Percentiles rank a stretch among this genome's conserved stretches.
phyloP scores from a whole-genome alignment of 2,329 filamentous ascomycete species.

The Aspergillus quadrilineatus region DNA sequence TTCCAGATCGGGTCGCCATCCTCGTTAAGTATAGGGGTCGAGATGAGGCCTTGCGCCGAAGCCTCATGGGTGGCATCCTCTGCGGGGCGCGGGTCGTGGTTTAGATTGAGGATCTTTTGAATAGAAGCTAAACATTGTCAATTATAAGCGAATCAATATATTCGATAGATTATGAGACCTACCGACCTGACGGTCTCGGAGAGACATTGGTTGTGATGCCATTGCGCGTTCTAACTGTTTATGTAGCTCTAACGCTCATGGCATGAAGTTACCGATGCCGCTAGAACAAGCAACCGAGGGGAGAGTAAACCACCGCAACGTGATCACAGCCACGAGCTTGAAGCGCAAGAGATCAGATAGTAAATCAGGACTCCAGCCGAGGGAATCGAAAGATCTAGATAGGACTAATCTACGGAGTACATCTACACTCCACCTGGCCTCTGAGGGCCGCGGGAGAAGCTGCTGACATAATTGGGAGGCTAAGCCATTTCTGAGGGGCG shows the following conservation, averaged over 20 bases:
- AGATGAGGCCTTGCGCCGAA: constrained; percentile 61
- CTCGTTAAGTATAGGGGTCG: constrained; percentile 77
- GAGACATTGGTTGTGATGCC: constrained; percentile 57
- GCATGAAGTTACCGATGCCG: constrained; percentile 14
- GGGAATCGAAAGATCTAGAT: background rate
- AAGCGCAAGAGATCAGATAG: background rate
- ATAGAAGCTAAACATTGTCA: constrained; percentile 68
- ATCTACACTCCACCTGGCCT: constrained; percentile 32
- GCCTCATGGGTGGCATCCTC: constrained; percentile 62
- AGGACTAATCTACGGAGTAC: background rate
- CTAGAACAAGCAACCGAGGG: background rate
- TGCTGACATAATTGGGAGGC: constrained; percentile 28
- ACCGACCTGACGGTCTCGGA: constrained; percentile 73
- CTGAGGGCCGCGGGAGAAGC: constrained; percentile 17
- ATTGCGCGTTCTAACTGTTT: constrained; percentile 42
- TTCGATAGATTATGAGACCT: constrained; percentile 33
- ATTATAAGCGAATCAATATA: background rate
- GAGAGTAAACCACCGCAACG: background rate
- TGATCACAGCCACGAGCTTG: background rate
- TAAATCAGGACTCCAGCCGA: background rate
- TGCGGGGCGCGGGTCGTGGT: constrained; percentile 62
- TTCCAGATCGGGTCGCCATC: constrained; percentile 97
- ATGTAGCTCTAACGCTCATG: constrained; percentile 18
- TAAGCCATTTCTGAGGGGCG: background rate
- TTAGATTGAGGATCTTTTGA: constrained; percentile 93